A percentile compares a stretch with the other conserved stretches of the same genome.
phyloP scores from a whole-genome alignment of 352 stramenopile genomes.

The Paralagenidium karlingii region DNA sequence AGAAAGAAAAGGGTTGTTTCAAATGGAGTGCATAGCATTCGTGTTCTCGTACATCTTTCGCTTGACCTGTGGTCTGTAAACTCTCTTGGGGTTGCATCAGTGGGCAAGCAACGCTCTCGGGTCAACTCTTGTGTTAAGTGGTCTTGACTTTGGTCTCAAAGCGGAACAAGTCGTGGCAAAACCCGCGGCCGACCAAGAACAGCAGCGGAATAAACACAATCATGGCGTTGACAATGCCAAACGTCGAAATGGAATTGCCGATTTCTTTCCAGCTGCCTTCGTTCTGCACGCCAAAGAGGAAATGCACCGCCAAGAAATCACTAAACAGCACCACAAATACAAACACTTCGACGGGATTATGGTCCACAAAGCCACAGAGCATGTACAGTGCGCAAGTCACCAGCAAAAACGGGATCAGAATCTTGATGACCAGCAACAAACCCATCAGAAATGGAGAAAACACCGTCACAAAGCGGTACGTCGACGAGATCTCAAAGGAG shows the following conservation, averaged over 20 bases:
- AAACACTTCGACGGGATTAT: conserved; percentile 20
- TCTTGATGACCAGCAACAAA: conserved; percentile 59
- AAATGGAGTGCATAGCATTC: no score
- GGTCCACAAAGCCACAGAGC: conserved; percentile 25
- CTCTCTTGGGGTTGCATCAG: no score
- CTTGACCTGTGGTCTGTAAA: no score
- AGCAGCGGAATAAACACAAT: conserved; percentile 74
- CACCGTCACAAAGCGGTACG: conserved; percentile 72
- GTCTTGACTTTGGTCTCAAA: no score
- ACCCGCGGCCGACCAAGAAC: conserved; percentile 42
- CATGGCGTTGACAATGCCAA: conserved; percentile 72
- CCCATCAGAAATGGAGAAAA: conserved; percentile 79
- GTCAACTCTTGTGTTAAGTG: no score
- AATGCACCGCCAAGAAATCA: conserved; percentile 67
- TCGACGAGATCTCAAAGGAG: conserved; percentile 78
- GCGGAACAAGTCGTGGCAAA: no score
- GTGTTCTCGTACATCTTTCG: no score
- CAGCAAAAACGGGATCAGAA: conserved; percentile 67
- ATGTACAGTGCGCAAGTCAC: conserved; percentile 57
- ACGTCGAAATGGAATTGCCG: conserved; percentile 80
- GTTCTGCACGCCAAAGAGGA: conserved; percentile 73
- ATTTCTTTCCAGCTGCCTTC: conserved; percentile 84
- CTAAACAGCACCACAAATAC: conserved; percentile 70
- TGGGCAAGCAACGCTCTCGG: no score
- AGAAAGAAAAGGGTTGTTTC: no score